These are phyloP conservation scores for Ramularia endophylla DNA, from an alignment of 2,329 filamentous ascomycete genomes.

Conservation along the genomic window DNA sequence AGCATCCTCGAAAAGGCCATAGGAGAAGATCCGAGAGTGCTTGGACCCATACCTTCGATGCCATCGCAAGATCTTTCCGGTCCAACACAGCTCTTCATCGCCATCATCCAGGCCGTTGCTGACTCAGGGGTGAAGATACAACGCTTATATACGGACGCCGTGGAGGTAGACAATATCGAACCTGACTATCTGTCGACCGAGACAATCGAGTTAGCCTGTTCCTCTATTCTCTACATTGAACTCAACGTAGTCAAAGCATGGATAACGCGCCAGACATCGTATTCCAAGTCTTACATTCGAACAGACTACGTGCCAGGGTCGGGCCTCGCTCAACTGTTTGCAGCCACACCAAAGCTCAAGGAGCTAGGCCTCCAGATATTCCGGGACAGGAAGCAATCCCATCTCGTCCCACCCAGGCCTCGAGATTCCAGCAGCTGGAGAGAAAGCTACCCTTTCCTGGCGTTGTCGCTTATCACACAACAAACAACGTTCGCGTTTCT, in stretches of 20 bases:
- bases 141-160: conserved; percentile 30
- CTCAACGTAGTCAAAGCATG: conserved; percentile 23
- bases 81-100: conserved; percentile 23
- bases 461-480: conserved; percentile 13
- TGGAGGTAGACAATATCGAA: conserved; percentile 26
- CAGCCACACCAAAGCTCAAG: conserved; percentile 17
- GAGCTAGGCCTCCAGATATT: conserved; percentile 27
- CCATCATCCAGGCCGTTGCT: conserved; percentile 20
- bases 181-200: conserved; percentile 12
- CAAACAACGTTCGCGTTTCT: conserved; percentile 15
- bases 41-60: conserved; percentile 20
- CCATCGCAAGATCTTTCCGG: conserved; percentile 17
- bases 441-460: conserved; percentile 19
- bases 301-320: conserved; percentile 5
- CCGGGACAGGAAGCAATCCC: conserved; percentile 17
- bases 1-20: conserved; percentile 15
- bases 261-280: conserved; percentile 6
- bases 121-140: conserved; percentile 11
- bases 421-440: conserved; percentile 19
- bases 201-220: conserved; percentile 17
- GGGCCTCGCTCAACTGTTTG: conserved; percentile 19
- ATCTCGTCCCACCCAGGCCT: conserved; percentile 17
- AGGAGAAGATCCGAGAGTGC: conserved; percentile 25
- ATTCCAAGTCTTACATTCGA: not conserved
- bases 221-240: conserved; percentile 25